A percentile compares a stretch with the other conserved stretches of the same genome.
phyloP scores from a whole-genome alignment of 352 stramenopile species.

The Thalassiosira mediterranea region DNA sequence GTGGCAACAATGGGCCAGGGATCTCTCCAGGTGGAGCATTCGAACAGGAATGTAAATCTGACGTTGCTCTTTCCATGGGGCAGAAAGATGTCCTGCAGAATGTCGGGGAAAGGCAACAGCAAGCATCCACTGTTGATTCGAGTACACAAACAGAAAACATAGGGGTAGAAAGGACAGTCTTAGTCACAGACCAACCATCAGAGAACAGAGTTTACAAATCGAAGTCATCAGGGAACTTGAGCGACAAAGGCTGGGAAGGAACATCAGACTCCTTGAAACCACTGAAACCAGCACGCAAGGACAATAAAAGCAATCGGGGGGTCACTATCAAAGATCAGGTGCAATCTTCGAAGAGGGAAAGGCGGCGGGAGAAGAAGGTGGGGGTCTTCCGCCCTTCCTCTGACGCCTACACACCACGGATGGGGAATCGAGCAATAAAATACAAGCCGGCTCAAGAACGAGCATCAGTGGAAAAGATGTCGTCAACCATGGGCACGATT shows the following conservation, averaged over 20 bases:
- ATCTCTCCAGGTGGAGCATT: constrained; percentile 15
- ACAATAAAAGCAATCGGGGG: constrained; percentile 11
- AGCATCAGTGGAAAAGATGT: constrained; percentile 62
- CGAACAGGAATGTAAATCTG: constrained; percentile 31
- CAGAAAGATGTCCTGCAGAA: too few species aligned
- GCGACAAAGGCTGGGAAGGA: not conserved
- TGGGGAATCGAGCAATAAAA: constrained; percentile 72
- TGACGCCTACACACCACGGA: constrained; percentile 81
- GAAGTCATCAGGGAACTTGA: constrained; percentile 36
- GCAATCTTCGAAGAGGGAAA: constrained; percentile 24
- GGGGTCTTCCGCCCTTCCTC: constrained; percentile 79
- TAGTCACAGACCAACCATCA: constrained; percentile 7
- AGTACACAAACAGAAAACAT: not conserved
- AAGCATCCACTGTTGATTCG: too few species aligned
- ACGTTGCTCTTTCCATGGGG: too few species aligned
- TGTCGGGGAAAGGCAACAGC: too few species aligned
- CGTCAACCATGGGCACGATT: constrained; percentile 78
- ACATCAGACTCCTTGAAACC: constrained; percentile 8
- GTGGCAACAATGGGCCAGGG: constrained; percentile 1
- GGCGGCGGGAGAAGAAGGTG: constrained; percentile 45
- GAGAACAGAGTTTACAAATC: constrained; percentile 28
- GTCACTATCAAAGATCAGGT: constrained; percentile 38
- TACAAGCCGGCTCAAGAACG: constrained; percentile 73
- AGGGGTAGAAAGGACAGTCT: not conserved
- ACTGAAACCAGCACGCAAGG: constrained; percentile 13